Evolutionary conservation across 2,329 filamentous ascomycete genomes (phyloP).

Genomic region (Penicillium palitans): DNA sequence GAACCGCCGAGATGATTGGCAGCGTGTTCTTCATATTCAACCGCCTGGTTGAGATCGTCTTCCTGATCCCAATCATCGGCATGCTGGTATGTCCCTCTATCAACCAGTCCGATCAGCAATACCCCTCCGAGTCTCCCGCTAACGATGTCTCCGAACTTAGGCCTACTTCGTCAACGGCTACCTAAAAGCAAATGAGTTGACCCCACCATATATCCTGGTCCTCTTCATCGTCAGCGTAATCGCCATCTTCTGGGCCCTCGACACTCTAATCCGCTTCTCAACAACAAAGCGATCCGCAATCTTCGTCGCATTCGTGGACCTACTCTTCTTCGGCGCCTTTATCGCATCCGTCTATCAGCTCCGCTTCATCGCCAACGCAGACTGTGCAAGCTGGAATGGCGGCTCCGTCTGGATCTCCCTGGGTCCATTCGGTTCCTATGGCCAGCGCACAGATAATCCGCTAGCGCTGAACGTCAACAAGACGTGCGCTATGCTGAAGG

Average conservation of each 20-base stretch:
- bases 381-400: conserved; percentile 65
- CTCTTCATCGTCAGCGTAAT: conserved; percentile 66
- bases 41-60: conserved; percentile 62
- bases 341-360: conserved; percentile 62
- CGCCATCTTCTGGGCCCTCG: conserved; percentile 61
- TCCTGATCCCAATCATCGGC: conserved; percentile 62
- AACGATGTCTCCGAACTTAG: conserved; percentile 26
- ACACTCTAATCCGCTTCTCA: conserved; percentile 60
- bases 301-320: conserved; percentile 63
- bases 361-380: conserved; percentile 57
- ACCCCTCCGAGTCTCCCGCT: background rate
- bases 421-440: conserved; percentile 61
- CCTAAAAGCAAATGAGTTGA: conserved; percentile 57
- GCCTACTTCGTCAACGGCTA: conserved; percentile 63
- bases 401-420: conserved; percentile 59
- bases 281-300: conserved; percentile 59
- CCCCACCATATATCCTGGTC: conserved; percentile 60
- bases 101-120: conserved; percentile 2
- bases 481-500: conserved; percentile 89
- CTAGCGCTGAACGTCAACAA: conserved; percentile 64
- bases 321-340: conserved; percentile 63
- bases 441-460: conserved; percentile 46
- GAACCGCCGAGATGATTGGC: conserved; percentile 44
- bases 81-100: conserved; percentile 52
- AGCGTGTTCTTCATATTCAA: conserved; percentile 63